Base-by-base conservation (phyloP, 1,139 yeast species). In the Suhomyces taliae region DNA sequence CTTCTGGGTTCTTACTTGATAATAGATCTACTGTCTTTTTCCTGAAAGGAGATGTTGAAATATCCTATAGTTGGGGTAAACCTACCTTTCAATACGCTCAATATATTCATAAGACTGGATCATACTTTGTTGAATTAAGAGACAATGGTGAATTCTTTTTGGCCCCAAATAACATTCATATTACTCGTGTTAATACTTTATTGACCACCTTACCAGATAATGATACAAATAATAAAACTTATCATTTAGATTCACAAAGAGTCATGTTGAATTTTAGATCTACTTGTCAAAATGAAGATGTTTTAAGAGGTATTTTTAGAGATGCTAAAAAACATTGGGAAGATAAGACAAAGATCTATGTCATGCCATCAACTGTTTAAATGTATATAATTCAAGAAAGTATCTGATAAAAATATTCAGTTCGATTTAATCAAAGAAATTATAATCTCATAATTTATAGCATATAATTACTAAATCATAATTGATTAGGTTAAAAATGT, bases 1-100 rank as follows among this genome's bases (percentile, higher is more conserved):
- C 70, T 41, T 73, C 85, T 36, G 96, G 89, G 5, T 95, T 91
- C 61, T 73, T 88, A 49, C 72, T 90, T 50, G 99, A 95, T 59
- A 87, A 87, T 58, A 72, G 96, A 50, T 89, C 95, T 0, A 83
- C 96, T 2, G 66, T 69, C 46, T 85, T 76, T 55, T 79, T 86
- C 61, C 74, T 71, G 63, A 70, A 69, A 44, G 80, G 74, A 36
- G 71, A 77, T 40, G 78, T 80, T 45, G 82, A 81, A 36, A 80
- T 89, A 29, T 65, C 76, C 12, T 91, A 90, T 64, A 88, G 96
- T 35, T 93, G 98, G 98, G 98, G 98, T 2, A 81, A 78, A 49
- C 96, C 96, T 1, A 73, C 75, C 26, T 91, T 88, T 69, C 82
- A 85, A 55, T 87, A 81, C 62, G 90, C 91, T 1, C 99, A 95